Evolutionary conservation across 2,329 filamentous ascomycete species (phyloP), one percentile per base, ranked within the genome.

Genomic region (Botryosphaeria dothidea): DNA sequence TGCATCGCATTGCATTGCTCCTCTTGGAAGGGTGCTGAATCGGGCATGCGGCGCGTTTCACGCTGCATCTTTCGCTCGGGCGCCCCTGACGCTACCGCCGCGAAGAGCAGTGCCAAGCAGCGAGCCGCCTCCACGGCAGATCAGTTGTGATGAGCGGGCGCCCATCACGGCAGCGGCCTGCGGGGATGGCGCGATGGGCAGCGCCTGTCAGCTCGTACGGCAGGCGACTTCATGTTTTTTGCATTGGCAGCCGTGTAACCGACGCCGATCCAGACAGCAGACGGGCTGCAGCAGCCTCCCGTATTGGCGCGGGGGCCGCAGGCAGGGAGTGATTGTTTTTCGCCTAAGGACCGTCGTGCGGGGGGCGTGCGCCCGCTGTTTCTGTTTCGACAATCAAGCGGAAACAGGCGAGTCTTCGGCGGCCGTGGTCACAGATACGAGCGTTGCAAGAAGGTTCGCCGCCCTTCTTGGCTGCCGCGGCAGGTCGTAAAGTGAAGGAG

Each of bases 21-120:
- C 31, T 11, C 13, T 34, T 46, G 43, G 19, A 7, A 46, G 43
- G 19, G 2, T 3, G n/a, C 56, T 31, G 38, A 17, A 46, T 25
- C 11, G 19, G 56, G 56, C 19, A 60, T 38, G 25, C 41, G 27
- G 41, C 56, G 56, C 41, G 56, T 60, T 60, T 60, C 56, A 60
- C 34, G 56, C 54, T 41, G 38, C 36, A 21, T 54, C 21, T 41
- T 25, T 11, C 49, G 52, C 54, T 23, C 54, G 38, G 8, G 34
- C 38, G 41, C 56, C 56, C 56, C 41, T 60, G 56, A 45, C 27
- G 41, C 56, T 41, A 58, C 29, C 38, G n/a, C 54, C 36, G 36
- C 54, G n/a, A 58, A 8, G 36, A 29, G 54, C 23, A 2, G 3
- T 19, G 41, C 56, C 38, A 58, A 58, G 54, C 31, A 11, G 23